These are phyloP conservation scores for Neofusicoccum kwambonambiense DNA, from an alignment of 2,329 filamentous ascomycete genomes.

Conservation along the genomic window DNA sequence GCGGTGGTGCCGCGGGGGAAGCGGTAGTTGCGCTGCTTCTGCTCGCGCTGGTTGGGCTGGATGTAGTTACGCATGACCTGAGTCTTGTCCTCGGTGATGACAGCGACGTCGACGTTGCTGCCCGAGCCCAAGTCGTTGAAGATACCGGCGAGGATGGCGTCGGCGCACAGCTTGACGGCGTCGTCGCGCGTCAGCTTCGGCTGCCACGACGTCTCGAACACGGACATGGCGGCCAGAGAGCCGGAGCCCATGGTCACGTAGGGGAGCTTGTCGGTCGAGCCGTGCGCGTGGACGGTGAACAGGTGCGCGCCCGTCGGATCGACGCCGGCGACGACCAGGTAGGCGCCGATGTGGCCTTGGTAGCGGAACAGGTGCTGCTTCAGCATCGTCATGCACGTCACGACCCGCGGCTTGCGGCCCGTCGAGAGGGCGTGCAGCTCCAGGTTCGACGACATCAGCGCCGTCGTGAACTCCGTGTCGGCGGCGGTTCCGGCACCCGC, in stretches of 20 bases:
- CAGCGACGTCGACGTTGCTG: slow-evolving; percentile 93
- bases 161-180: slow-evolving; percentile 76
- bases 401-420: slow-evolving; percentile 92
- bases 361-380: slow-evolving; percentile 99
- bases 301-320: slow-evolving; percentile 94
- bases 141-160: slow-evolving; percentile 94
- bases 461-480: slow-evolving; percentile 98
- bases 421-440: slow-evolving; percentile 96
- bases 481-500: slow-evolving; percentile 96
- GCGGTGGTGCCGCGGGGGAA: slow-evolving; percentile 93
- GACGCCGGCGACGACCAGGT: slow-evolving; percentile 93
- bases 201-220: slow-evolving; percentile 97
- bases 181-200: slow-evolving; percentile 71
- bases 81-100: slow-evolving; percentile 95
- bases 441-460: slow-evolving; percentile 96
- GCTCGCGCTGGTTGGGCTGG: slow-evolving; percentile 84
- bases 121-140: slow-evolving; percentile 98
- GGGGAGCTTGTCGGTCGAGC: slow-evolving; percentile 95
- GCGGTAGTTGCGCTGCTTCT: slow-evolving; percentile 90
- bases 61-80: slow-evolving; percentile 90
- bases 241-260: slow-evolving; percentile 99
- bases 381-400: slow-evolving; percentile 98
- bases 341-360: slow-evolving; percentile 96
- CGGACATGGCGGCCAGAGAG: slow-evolving; percentile 92
- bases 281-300: slow-evolving; percentile 98